Percentiles rank a stretch among this genome's conserved stretches.
phyloP scores from a whole-genome alignment of 768 basidiomycete genomes.

The Nidularia pulvinata region DNA sequence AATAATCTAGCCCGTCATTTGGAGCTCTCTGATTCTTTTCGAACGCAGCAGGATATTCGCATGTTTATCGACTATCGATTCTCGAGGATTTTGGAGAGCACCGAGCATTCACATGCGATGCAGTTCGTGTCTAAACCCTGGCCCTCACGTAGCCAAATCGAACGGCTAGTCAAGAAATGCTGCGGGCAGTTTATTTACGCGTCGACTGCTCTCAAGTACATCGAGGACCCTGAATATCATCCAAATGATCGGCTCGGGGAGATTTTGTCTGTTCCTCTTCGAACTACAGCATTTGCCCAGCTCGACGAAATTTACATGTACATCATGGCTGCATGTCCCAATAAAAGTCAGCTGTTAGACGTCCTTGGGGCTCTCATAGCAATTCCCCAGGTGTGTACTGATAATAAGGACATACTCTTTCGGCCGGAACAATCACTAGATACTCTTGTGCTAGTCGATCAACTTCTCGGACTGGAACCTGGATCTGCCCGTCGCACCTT shows the following conservation, averaged over 20 bases:
- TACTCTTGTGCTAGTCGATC: background rate
- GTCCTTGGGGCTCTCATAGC: background rate
- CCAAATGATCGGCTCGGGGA: background rate
- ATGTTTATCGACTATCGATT: background rate
- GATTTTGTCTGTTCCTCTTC: background rate
- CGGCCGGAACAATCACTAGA: background rate
- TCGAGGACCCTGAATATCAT: conserved; percentile 6
- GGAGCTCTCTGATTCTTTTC: background rate
- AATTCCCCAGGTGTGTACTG: background rate
- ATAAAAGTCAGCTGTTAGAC: background rate
- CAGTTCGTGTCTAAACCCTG: background rate
- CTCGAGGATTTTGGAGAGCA: background rate
- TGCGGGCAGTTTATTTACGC: conserved; percentile 25
- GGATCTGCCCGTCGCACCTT: no score
- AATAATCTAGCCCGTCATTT: background rate
- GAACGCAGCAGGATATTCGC: conserved; percentile 4
- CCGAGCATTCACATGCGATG: background rate
- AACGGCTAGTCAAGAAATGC: conserved; percentile 8
- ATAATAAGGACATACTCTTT: background rate
- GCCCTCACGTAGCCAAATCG: background rate
- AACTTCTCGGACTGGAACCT: background rate
- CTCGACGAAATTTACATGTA: background rate
- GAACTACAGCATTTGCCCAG: background rate
- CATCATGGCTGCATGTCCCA: background rate
- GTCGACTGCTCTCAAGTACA: conserved; percentile 19